phyloP scores from a whole-genome alignment of 176 grass and related monocot genomes.

The Musa schizocarpa region DNA sequence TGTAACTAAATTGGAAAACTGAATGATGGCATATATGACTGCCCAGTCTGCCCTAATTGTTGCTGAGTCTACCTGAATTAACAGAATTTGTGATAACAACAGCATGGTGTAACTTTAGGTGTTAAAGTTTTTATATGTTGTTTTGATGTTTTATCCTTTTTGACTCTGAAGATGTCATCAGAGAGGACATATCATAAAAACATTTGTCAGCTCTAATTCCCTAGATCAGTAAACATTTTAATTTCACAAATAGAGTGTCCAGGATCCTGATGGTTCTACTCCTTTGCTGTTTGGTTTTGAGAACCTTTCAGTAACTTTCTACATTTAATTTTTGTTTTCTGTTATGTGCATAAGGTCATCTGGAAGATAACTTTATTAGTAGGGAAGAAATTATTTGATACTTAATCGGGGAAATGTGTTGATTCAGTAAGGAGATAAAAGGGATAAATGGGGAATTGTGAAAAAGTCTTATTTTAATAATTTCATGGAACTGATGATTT shows the following conservation, averaged over 20 bases:
- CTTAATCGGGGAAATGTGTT: no score
- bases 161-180: no score
- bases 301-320: neutral
- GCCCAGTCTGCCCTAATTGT: neutral
- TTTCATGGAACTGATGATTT: no score
- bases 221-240: neutral
- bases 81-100: neutral
- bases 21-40: neutral
- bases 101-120: no score
- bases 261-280: neutral
- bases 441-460: no score
- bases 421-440: no score
- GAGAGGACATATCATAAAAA: no score
- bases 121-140: no score
- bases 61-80: neutral
- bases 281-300: neutral
- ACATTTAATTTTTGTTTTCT: neutral
- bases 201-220: neutral
- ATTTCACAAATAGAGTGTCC: neutral
- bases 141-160: no score
- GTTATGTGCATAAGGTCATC: neutral
- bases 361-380: neutral
- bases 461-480: no score
- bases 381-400: neutral
- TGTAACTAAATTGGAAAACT: neutral